Evolutionary conservation across 1,284 basidiomycete species (phyloP).

Genomic region (Pyrrhoderma noxium): DNA sequence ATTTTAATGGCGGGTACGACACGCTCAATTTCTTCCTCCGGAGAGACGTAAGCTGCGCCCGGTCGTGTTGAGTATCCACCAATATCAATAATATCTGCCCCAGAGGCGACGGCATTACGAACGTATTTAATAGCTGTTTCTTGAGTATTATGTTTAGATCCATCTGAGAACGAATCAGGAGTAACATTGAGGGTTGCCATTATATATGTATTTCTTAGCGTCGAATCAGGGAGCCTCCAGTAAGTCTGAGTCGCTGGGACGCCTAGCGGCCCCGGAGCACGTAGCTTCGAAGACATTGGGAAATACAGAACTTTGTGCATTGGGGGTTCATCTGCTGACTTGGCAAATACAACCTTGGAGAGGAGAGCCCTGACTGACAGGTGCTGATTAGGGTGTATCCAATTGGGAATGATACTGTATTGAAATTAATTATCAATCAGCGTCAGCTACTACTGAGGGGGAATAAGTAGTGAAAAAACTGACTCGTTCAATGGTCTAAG

Average conservation of each 20-base stretch:
- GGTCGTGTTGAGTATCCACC: constrained; percentile 94
- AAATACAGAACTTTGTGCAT: constrained; percentile 67
- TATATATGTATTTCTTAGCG: constrained; percentile 49
- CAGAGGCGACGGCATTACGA: constrained; percentile 37
- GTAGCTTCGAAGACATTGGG: constrained; percentile 35
- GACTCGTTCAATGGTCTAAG: constrained; percentile 84
- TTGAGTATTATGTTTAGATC: constrained; percentile 50
- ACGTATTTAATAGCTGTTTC: constrained; percentile 46
- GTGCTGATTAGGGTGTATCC: constrained; percentile 52
- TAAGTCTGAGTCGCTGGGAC: constrained; percentile 45
- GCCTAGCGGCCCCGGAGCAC: constrained; percentile 3
- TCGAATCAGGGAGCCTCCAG: constrained; percentile 41
- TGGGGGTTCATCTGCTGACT: constrained; percentile 29
- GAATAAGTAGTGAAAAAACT: constrained; percentile 25
- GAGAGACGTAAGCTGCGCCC: constrained; percentile 57
- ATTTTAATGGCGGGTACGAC: constrained; percentile 67
- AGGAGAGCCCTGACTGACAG: constrained; percentile 45
- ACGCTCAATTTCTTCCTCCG: constrained; percentile 68
- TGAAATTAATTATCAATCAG: too few species aligned
- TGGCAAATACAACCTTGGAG: constrained; percentile 29
- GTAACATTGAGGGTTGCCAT: constrained; percentile 97
- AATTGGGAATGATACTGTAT: constrained; percentile 64
- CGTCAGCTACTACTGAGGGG: constrained; percentile 1
- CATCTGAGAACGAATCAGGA: constrained; percentile 97
- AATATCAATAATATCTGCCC: constrained; percentile 82